Evolutionary conservation across 2,329 filamentous ascomycete species (phyloP).

Genomic region (Colletotrichum tropicicola): DNA sequence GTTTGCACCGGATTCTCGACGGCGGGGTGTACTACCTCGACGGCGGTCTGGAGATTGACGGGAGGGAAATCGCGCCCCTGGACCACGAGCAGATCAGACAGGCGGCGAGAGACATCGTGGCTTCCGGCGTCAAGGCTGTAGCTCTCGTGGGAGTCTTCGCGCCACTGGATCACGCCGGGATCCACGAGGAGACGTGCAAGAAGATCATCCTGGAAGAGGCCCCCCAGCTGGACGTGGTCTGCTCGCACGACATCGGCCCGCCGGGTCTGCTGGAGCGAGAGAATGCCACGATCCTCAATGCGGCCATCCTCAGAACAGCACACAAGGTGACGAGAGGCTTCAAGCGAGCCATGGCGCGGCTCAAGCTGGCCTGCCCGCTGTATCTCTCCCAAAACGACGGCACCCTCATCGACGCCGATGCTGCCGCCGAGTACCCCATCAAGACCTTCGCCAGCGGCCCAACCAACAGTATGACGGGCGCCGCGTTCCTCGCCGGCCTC

Average conservation of each 20-base stretch:
- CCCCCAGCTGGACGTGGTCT: slow-evolving; percentile 48
- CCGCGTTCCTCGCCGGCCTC: slow-evolving; percentile 61
- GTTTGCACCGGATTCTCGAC: slow-evolving; percentile 48
- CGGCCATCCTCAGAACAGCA: slow-evolving; percentile 58
- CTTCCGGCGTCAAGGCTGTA: slow-evolving; percentile 45
- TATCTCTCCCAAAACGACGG: slow-evolving; percentile 65
- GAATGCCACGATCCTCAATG: slow-evolving; percentile 65
- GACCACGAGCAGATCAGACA: slow-evolving; percentile 46
- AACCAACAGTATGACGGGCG: slow-evolving; percentile 63
- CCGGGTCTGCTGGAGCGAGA: slow-evolving; percentile 56
- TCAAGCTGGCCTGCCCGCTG: slow-evolving; percentile 51
- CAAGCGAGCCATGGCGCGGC: slow-evolving; percentile 51
- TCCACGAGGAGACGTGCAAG: slow-evolving; percentile 53
- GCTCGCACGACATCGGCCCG: slow-evolving; percentile 52
- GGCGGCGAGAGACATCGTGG: slow-evolving; percentile 42
- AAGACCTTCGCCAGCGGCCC: slow-evolving; percentile 63
- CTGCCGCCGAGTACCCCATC: slow-evolving; percentile 58
- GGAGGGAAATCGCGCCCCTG: slow-evolving; percentile 50
- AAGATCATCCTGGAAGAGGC: slow-evolving; percentile 44
- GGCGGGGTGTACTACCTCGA: slow-evolving; percentile 52
- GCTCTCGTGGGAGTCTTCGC: slow-evolving; percentile 56
- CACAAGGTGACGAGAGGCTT: slow-evolving; percentile 57
- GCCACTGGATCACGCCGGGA: slow-evolving; percentile 50
- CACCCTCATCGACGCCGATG: slow-evolving; percentile 56
- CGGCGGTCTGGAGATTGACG: slow-evolving; percentile 58